These are phyloP conservation scores for Pyrenochaeta sp. DNA, from an alignment of 2,329 filamentous ascomycete species.

Conservation along the genomic window DNA sequence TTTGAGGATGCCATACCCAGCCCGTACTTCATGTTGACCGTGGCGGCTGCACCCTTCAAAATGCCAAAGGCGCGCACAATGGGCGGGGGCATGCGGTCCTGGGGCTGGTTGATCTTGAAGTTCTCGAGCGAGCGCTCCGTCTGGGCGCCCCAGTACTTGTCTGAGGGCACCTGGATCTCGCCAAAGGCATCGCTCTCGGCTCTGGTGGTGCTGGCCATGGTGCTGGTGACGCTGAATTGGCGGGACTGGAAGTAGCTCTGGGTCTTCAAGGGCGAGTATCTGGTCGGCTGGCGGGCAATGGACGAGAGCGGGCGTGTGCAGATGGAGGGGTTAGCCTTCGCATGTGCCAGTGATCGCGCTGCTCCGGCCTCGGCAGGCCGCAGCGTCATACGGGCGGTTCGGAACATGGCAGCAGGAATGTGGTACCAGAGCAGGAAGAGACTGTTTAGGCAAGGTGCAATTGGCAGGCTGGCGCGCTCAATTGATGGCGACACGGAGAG, in stretches of 20 bases:
- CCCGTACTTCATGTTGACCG: constrained; percentile 93
- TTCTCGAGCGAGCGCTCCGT: constrained; percentile 96
- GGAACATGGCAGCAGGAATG: constrained; percentile 41
- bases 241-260: constrained; percentile 31
- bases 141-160: constrained; percentile 99
- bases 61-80: constrained; percentile 95
- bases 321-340: constrained; percentile 42
- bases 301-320: constrained; percentile 40
- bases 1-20: constrained; percentile 74
- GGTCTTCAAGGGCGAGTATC: constrained; percentile 26
- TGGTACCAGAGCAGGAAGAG: constrained; percentile 2
- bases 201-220: constrained; percentile 67
- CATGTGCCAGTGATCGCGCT: constrained; percentile 47
- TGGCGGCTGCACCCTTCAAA: constrained; percentile 94
- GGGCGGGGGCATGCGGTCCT: constrained; percentile 96
- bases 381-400: constrained; percentile 41
- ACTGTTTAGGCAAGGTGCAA: constrained; percentile 7
- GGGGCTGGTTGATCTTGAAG: constrained; percentile 99
- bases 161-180: constrained; percentile 87
- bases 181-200: constrained; percentile 98
- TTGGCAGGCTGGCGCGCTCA: constrained; percentile 11
- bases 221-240: constrained; percentile 44
- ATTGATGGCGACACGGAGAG: constrained; percentile 4
- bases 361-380: constrained; percentile 46
- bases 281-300: constrained; percentile 23